phyloP scores from a whole-genome alignment of 129 eudicot species.

The Chrysanthemum seticuspe region DNA sequence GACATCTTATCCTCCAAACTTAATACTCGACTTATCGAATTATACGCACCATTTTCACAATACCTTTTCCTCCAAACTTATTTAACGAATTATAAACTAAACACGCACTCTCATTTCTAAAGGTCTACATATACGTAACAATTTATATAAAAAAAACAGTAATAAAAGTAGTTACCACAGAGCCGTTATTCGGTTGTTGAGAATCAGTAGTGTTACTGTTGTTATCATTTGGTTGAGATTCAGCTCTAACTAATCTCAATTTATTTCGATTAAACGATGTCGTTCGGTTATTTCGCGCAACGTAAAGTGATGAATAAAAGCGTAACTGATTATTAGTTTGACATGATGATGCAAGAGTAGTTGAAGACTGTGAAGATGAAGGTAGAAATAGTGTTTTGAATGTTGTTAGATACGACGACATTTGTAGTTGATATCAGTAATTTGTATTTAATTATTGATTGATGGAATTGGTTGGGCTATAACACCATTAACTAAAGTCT shows the following conservation, averaged over 20 bases:
- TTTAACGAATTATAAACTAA: too few species aligned
- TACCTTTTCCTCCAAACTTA: neutral
- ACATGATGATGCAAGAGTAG: neutral
- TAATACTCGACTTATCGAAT: neutral
- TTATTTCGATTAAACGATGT: neutral
- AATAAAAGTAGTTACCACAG: constrained; percentile 35
- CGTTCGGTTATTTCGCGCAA: constrained; percentile 33
- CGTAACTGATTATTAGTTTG: constrained; percentile 20
- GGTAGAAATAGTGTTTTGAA: too few species aligned
- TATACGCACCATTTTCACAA: neutral
- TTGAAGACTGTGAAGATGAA: constrained; percentile 7
- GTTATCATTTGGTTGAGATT: constrained; percentile 38
- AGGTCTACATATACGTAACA: neutral
- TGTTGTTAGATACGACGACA: too few species aligned
- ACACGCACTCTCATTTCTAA: too few species aligned
- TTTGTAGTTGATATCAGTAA: too few species aligned
- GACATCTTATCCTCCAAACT: neutral
- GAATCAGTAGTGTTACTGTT: constrained; percentile 16
- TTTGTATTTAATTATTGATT: too few species aligned
- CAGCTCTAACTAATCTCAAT: constrained; percentile 53
- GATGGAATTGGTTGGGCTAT: too few species aligned
- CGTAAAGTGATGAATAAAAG: constrained; percentile 24
- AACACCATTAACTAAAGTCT: too few species aligned
- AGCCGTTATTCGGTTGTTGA: constrained; percentile 60
- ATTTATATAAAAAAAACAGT: neutral